Evolutionary conservation across 139 green algal genomes (phyloP).

Genomic region (Gonium pectorale): DNA sequence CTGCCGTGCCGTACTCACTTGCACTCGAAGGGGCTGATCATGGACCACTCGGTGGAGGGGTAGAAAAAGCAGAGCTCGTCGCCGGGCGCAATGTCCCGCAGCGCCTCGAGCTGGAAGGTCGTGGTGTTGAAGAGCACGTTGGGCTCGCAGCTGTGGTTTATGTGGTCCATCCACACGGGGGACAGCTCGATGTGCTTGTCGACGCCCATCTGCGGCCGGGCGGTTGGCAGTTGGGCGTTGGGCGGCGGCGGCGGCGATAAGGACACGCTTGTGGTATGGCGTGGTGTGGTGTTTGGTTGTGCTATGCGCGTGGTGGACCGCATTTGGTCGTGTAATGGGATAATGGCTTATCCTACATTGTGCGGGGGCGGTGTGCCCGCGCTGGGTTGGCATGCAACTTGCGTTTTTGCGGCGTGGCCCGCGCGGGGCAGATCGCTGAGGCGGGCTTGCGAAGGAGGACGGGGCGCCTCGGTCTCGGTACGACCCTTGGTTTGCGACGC

Average conservation of each 20-base stretch:
- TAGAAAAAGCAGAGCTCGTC: conserved; percentile 26
- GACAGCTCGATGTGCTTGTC: conserved; percentile 13
- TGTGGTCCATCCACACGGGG: background rate
- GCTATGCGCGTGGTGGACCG: background rate
- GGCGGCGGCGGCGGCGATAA: background rate
- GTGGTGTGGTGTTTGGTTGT: no score
- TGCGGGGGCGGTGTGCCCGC: no score
- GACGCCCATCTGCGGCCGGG: background rate
- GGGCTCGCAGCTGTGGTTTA: conserved; percentile 22
- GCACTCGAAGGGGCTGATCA: conserved; percentile 6
- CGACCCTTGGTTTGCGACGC: no score
- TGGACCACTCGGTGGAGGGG: conserved; percentile 1
- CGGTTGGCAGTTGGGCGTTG: background rate
- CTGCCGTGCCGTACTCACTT: background rate
- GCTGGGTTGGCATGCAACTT: no score
- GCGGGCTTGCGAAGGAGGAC: no score
- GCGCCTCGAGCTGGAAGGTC: background rate
- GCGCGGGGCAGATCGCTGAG: no score
- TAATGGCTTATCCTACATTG: background rate
- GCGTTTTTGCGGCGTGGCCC: no score
- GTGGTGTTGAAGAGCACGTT: conserved; percentile 14
- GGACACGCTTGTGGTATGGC: no score
- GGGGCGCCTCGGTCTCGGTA: no score
- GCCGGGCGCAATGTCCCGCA: background rate
- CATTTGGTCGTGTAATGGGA: background rate